Evolutionary conservation across 768 basidiomycete species (phyloP).

Genomic region (Baorangia bicolor): DNA sequence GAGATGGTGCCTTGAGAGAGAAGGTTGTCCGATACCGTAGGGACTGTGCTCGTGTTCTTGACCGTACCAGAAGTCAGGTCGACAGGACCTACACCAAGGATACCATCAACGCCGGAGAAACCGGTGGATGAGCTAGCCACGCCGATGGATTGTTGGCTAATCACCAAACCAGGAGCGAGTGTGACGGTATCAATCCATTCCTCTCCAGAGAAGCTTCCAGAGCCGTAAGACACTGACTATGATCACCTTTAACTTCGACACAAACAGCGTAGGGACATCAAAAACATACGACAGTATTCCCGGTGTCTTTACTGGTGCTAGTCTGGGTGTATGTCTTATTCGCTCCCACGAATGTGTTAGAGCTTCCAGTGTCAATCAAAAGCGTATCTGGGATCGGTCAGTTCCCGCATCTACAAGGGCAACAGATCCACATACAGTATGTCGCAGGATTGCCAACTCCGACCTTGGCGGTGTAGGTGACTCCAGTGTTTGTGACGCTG

Average conservation of each 20-base stretch:
- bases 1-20: constrained; percentile 26
- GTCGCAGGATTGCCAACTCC: constrained; percentile 27
- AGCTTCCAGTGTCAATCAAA: constrained; percentile 32
- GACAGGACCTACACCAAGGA: constrained; percentile 37
- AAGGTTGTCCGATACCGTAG: constrained; percentile 38
- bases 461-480: constrained; percentile 31
- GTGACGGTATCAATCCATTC: constrained; percentile 13
- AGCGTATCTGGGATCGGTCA: constrained; percentile 22
- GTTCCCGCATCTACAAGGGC: neutral
- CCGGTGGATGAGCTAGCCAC: constrained; percentile 29
- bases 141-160: constrained; percentile 33
- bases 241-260: neutral
- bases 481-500: constrained; percentile 17
- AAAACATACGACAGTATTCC: constrained; percentile 19
- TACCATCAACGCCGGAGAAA: constrained; percentile 36
- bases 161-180: neutral
- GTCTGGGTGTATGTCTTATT: constrained; percentile 11
- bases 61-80: constrained; percentile 32
- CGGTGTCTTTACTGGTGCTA: constrained; percentile 15
- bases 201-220: constrained; percentile 9
- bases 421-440: constrained; percentile 18
- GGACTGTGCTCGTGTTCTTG: constrained; percentile 9
- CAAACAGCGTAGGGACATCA: neutral
- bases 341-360: constrained; percentile 31
- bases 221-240: constrained; percentile 3